Base-by-base conservation (phyloP, 2,329 filamentous ascomycete genomes). In the Apiospora arundinis region DNA sequence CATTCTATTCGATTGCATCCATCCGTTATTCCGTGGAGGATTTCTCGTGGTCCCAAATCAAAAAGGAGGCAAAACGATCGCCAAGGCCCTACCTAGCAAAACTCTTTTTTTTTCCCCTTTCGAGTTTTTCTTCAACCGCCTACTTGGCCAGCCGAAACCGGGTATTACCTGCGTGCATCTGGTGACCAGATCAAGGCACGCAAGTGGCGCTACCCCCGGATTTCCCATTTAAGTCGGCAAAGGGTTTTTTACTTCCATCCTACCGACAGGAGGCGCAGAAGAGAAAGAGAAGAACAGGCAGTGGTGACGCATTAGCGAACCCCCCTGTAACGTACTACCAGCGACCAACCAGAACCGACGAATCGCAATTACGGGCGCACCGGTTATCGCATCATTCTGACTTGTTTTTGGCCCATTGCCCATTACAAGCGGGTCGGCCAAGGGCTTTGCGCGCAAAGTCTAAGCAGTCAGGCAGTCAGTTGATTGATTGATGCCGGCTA, bases 131-230 rank as follows among this genome's bases (percentile, higher is more conserved):
- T 21, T 23, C 28, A 40, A 32, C 16, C 16, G 8, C 28, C 28
- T 56, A 32, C 14, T 56, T 28, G 48, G 48, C 25, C 52, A 60
- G 25, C 49, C 49, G 49, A 56, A 56, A 56, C 49, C 49, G 49
- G 49, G 25, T 37, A n/a, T 60, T n/a, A 21, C 52, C 28, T 60
- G 28, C 12, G 67, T 56, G 60, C 68, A 42, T 66, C 42, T 14
- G 46, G 42, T 60, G 45, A 46, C 63, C 56, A 46, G 48, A 70
- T 48, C 70, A 46, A 45, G 49, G 32, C 65, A 46, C 44, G 12
- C 42, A 68, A 46, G 52, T 71, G 67, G 70, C 70, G 70, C 70
- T 37, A 63, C 63, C 68, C 71, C 71, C 71, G 71, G 71, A 72
- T 72, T 70, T 63, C 18, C 21, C 63, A 66, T 45, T 45, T 42